phyloP scores from a whole-genome alignment of 495 filamentous ascomycete species.

The Aspergillus cavernicola region DNA sequence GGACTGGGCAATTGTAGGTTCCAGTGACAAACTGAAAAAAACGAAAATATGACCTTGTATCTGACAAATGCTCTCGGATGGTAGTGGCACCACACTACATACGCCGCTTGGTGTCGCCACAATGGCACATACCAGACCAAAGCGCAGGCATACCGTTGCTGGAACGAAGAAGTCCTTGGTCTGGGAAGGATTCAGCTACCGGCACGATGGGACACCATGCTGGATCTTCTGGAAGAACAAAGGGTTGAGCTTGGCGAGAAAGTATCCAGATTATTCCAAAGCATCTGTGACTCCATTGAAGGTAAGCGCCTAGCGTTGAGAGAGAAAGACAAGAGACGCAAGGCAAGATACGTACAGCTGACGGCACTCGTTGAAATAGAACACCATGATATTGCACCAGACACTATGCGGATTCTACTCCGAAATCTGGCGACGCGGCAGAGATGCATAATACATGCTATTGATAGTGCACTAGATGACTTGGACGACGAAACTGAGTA shows the following conservation, averaged over 20 bases:
- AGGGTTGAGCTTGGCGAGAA: not conserved
- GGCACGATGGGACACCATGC: not conserved
- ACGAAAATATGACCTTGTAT: not conserved
- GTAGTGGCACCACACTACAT: slow-evolving; percentile 25
- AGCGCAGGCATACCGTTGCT: slow-evolving; percentile 12
- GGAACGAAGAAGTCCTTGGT: slow-evolving; percentile 24
- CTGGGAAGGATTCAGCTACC: not conserved
- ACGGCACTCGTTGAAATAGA: slow-evolving; percentile 7
- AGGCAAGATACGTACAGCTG: not conserved
- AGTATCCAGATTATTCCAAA: not conserved
- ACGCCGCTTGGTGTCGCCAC: slow-evolving; percentile 27
- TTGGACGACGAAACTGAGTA: slow-evolving; percentile 10
- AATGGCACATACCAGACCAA: slow-evolving; percentile 17
- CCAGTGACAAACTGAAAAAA: not conserved
- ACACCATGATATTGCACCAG: slow-evolving; percentile 9
- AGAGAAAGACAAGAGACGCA: not conserved
- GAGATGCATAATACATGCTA: slow-evolving; percentile 10
- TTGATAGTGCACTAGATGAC: not conserved
- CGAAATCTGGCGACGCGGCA: slow-evolving; percentile 9
- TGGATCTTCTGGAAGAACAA: not conserved
- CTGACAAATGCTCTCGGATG: not conserved
- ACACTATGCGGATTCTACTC: slow-evolving; percentile 12
- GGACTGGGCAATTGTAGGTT: slow-evolving; percentile 22
- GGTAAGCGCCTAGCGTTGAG: not conserved
- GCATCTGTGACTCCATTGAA: slow-evolving; percentile 7